These are phyloP conservation scores for Trypethelium eluteriae DNA, from an alignment of 495 filamentous ascomycete genomes.

Conservation along the genomic window DNA sequence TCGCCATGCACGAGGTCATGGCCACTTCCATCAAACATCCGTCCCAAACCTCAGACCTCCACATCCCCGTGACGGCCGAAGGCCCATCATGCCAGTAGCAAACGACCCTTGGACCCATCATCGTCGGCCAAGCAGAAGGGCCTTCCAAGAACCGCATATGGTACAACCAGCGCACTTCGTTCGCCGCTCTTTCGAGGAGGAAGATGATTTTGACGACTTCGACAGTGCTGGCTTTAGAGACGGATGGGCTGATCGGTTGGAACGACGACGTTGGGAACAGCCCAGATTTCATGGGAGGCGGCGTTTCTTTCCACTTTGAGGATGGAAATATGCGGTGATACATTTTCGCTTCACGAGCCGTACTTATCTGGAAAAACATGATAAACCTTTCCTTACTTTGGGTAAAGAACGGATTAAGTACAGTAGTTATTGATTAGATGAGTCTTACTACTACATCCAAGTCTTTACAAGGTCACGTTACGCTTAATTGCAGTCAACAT, in stretches of 20 bases:
- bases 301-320: too few species aligned
- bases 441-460: too few species aligned
- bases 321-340: too few species aligned
- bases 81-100: not conserved
- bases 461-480: too few species aligned
- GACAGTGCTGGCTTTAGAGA: not conserved
- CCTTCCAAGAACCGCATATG: not conserved
- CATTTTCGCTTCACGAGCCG: too few species aligned
- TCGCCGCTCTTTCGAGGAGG: not conserved
- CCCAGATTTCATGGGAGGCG: too few species aligned
- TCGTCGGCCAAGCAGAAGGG: not conserved
- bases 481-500: too few species aligned
- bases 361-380: too few species aligned
- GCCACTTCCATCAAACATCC: not conserved
- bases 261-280: too few species aligned
- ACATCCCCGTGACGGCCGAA: not conserved
- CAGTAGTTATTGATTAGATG: too few species aligned
- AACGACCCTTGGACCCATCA: not conserved
- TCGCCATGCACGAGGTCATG: not conserved
- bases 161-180: not conserved
- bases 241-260: not conserved
- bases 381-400: too few species aligned
- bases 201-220: not conserved
- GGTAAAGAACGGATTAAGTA: too few species aligned
- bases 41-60: not conserved